These are phyloP conservation scores for Podospora conica DNA, from an alignment of 495 filamentous ascomycete genomes.

Conservation along the genomic window DNA sequence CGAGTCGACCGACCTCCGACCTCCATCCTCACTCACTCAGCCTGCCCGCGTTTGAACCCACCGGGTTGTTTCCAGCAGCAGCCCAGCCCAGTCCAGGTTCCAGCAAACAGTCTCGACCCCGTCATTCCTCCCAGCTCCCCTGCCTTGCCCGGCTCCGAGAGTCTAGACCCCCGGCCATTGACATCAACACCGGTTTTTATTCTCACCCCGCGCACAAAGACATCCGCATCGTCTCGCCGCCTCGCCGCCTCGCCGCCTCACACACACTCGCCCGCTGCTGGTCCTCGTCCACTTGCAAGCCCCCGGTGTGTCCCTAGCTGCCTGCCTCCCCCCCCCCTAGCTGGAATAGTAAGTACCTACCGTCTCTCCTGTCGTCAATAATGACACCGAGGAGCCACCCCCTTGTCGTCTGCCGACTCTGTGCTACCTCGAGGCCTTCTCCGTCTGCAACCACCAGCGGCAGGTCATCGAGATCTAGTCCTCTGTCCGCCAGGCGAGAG, in stretches of 20 bases:
- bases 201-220: neutral
- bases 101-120: too few species aligned
- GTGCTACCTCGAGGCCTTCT: conserved; percentile 24
- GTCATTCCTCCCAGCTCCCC: neutral
- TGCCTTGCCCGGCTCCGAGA: neutral
- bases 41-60: neutral
- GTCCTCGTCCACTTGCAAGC: neutral
- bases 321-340: neutral
- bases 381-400: conserved; percentile 4
- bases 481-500: conserved; percentile 24
- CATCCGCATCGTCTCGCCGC: neutral
- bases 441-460: conserved; percentile 16
- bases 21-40: too few species aligned
- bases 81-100: too few species aligned
- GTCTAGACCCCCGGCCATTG: conserved; percentile 12
- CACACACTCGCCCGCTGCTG: neutral
- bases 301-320: neutral
- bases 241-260: neutral
- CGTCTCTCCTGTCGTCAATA: neutral
- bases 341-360: conserved; percentile 16
- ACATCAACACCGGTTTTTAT: conserved; percentile 4
- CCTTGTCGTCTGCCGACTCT: conserved; percentile 19
- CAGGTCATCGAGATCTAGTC: conserved; percentile 34
- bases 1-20: too few species aligned
- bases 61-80: neutral